Conservation (phyloP, 768 basidiomycete species). For the Cystofilobasidium macerans region DNA sequence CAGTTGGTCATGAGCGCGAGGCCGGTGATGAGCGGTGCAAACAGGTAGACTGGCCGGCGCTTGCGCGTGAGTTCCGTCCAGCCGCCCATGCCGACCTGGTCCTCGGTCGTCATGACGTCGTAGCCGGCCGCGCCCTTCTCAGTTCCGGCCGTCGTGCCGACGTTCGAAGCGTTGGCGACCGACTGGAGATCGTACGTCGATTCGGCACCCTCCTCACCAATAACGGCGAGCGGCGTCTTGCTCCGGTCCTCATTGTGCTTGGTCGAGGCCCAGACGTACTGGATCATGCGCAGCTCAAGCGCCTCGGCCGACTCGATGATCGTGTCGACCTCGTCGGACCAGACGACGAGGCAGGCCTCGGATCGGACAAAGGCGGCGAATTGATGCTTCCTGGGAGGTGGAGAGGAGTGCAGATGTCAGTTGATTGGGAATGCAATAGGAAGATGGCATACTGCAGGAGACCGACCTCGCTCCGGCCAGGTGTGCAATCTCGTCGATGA, state of each 20-base stretch:
- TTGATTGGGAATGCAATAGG: too few relatives aligned
- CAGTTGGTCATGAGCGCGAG: slow-evolving; percentile 32
- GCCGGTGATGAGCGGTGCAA: slow-evolving; percentile 33
- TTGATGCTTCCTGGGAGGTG: slow-evolving; percentile 58
- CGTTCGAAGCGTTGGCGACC: neutral
- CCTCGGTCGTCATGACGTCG: slow-evolving; percentile 23
- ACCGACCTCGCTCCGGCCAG: slow-evolving; percentile 51
- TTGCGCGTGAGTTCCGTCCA: slow-evolving; percentile 25
- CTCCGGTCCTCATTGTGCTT: slow-evolving; percentile 6
- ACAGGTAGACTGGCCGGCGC: slow-evolving; percentile 32
- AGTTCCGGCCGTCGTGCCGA: neutral
- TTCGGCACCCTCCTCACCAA: slow-evolving; percentile 7
- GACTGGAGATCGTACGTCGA: neutral
- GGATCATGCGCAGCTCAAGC: slow-evolving; percentile 60
- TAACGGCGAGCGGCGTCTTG: neutral
- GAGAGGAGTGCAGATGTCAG: too few relatives aligned
- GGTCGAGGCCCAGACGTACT: slow-evolving; percentile 56
- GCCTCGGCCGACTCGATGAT: slow-evolving; percentile 51
- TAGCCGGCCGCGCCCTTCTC: slow-evolving; percentile 4
- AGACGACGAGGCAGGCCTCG: slow-evolving; percentile 72
- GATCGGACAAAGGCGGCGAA: slow-evolving; percentile 79
- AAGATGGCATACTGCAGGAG: too few relatives aligned
- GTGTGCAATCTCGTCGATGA: slow-evolving; percentile 64
- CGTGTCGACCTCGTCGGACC: slow-evolving; percentile 67
- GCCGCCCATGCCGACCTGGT: slow-evolving; percentile 32